phyloP scores from a whole-genome alignment of 177 flowering plant species.

The Vitis hybrid region DNA sequence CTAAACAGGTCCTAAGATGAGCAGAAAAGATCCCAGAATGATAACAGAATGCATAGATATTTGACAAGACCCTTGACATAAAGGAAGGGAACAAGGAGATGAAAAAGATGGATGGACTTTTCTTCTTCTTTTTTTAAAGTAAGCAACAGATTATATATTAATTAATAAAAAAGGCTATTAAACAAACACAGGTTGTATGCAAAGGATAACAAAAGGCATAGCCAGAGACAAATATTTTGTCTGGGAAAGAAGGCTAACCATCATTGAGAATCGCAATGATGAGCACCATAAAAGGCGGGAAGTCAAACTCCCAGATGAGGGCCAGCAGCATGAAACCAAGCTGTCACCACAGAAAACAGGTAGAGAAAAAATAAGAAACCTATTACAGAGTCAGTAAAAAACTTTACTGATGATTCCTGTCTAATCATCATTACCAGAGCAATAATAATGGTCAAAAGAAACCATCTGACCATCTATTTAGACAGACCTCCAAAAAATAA shows the following conservation, averaged over 20 bases:
- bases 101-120: no score
- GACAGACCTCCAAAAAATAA: not conserved
- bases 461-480: no score
- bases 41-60: no score
- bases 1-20: no score
- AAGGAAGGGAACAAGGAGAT: no score
- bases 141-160: no score
- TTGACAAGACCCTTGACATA: no score
- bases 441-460: not conserved
- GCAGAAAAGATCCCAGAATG: no score
- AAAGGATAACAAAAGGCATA: no score
- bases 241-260: constrained; percentile 37
- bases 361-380: not conserved
- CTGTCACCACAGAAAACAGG: constrained; percentile 33
- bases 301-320: constrained; percentile 82
- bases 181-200: no score
- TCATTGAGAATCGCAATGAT: constrained; percentile 92
- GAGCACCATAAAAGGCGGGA: constrained; percentile 92
- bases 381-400: not conserved
- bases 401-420: not conserved
- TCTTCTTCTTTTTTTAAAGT: no score
- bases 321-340: constrained; percentile 93
- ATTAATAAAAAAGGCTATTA: no score
- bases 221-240: not conserved
- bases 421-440: not conserved